Conservation (phyloP, 306 rosid species). For the Cucumis cinereus region DNA sequence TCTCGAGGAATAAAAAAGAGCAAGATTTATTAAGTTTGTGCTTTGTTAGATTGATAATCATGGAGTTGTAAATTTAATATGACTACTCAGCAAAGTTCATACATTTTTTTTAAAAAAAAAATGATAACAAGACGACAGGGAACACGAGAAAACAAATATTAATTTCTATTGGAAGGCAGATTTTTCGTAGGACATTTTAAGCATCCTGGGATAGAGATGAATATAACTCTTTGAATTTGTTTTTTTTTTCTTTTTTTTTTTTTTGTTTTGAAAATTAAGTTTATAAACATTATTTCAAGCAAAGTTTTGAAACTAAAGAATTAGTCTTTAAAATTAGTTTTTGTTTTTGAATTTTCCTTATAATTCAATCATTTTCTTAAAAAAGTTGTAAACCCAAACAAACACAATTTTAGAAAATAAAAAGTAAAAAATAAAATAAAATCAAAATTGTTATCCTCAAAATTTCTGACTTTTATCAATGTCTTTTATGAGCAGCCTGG, state of each 20-base stretch:
- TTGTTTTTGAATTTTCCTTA: too few species aligned
- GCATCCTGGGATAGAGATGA: neutral
- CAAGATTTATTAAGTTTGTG: neutral
- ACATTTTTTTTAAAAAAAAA: neutral
- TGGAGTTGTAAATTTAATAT: neutral
- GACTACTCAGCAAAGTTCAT: neutral
- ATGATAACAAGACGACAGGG: neutral
- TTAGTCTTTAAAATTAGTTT: too few species aligned
- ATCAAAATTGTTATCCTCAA: too few species aligned
- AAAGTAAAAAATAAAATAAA: too few species aligned
- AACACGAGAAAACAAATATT: neutral
- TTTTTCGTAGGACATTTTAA: neutral
- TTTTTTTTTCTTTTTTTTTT: too few species aligned
- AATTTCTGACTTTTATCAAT: neutral
- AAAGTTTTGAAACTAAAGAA: too few species aligned
- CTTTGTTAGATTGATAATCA: neutral
- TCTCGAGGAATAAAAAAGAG: neutral
- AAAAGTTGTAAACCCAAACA: too few species aligned
- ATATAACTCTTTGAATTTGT: too few species aligned
- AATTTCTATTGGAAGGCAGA: neutral
- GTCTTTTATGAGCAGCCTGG: conserved; percentile 70
- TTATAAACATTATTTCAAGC: too few species aligned
- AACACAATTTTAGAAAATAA: too few species aligned
- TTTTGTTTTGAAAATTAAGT: too few species aligned
- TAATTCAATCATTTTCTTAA: too few species aligned